Evolutionary conservation across 805 yeast genomes (phyloP).

Genomic region (Candida pseudofarinosa): DNA sequence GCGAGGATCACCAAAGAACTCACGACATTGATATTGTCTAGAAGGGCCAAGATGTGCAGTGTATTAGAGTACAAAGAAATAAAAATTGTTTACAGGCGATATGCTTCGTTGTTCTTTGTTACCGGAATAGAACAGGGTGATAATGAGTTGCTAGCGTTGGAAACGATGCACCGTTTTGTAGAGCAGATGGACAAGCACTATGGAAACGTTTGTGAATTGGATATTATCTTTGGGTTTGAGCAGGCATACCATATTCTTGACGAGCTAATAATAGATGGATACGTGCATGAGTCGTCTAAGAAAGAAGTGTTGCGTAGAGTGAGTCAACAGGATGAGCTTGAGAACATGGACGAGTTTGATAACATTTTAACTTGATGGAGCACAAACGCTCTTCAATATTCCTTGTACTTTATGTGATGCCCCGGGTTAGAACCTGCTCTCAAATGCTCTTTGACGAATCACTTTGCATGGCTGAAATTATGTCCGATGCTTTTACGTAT

Average conservation of each 20-base stretch:
- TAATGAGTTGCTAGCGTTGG: constrained; percentile 83
- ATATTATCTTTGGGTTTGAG: constrained; percentile 92
- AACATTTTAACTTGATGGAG: constrained; percentile 25
- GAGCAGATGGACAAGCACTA: constrained; percentile 95
- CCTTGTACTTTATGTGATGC: too few relatives aligned
- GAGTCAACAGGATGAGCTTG: constrained; percentile 82
- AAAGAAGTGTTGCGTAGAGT: constrained; percentile 75
- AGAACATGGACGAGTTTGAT: constrained; percentile 64
- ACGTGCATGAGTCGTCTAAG: constrained; percentile 76
- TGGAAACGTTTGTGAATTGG: constrained; percentile 95
- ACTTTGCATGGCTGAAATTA: too few relatives aligned
- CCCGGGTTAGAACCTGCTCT: too few relatives aligned
- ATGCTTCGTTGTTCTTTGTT: constrained; percentile 88
- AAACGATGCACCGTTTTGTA: constrained; percentile 86
- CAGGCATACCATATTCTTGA: constrained; percentile 90
- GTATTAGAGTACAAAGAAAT: constrained; percentile 81
- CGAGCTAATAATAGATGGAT: constrained; percentile 86
- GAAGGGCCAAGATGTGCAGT: constrained; percentile 94
- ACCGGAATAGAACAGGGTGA: constrained; percentile 80
- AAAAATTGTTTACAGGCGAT: constrained; percentile 85
- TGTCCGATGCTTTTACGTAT: too few relatives aligned
- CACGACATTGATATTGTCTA: constrained; percentile 75
- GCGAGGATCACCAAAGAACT: constrained; percentile 78
- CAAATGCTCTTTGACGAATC: too few relatives aligned
- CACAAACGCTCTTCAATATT: too few relatives aligned